Base-by-base conservation (phyloP, 2,329 filamentous ascomycete genomes). In the Penicillium olsonii region DNA sequence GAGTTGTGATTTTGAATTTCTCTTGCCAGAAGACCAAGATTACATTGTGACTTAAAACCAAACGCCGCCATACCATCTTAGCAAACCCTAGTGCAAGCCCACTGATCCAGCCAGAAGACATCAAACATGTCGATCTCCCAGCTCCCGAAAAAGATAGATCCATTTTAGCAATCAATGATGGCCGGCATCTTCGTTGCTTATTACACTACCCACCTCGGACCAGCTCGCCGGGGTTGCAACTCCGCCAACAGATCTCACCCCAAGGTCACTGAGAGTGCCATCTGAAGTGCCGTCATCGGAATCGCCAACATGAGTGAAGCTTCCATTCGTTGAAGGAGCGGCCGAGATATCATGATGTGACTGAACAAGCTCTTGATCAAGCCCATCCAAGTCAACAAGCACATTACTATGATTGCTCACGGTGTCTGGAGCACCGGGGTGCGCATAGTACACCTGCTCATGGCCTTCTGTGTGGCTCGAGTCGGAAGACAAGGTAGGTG, bases 201-300 rank as follows among this genome's bases (percentile, higher is more conserved):
- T 56, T 41, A 73, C 72, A 51, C 73, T 75, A 12, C 72, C 72
- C 37, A 75, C 62, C 45, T 75, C 73, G 29, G 73, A 75, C 73
- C 73, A 75, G 55, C 71, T 73, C 38, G 65, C 64, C 14, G 72
- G 71, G 18, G 72, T 75, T 48, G 60, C 56, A 34, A 63, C 51
- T 9, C 67, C 66, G n/a, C 60, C 65, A 26, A 60, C 53, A 3
- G 64, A 62, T 10, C 55, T 62, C 35, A n/a, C 54, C 19, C 60
- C 72, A 43, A 72, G 45, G 17, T 74, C 71, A 53, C 71, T 75
- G 46, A 73, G 42, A 3, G 67, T 71, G 26, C 66, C 71, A 45
- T 73, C 70, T 1, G 72, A 72, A 7, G 62, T 63, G 14, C 35
- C 51, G 40, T 71, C 69, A 14, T 60, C 53, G 5, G 69, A 57